Evolutionary conservation across 768 basidiomycete species (phyloP).

Genomic region (Tricholoma matsutake): DNA sequence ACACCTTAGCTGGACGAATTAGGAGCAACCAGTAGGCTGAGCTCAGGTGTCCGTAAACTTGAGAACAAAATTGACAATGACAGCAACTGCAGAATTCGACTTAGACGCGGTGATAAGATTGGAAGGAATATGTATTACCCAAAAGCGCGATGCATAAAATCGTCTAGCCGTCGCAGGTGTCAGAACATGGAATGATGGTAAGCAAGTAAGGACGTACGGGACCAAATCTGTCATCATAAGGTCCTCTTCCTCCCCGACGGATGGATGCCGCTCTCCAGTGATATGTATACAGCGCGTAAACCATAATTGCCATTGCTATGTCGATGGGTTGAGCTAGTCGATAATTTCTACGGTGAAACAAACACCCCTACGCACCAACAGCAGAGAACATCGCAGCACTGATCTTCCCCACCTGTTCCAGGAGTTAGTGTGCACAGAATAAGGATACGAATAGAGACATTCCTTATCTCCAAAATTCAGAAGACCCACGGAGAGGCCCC

Average conservation of each 20-base stretch:
- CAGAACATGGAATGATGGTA: not conserved
- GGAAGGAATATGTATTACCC: conserved; percentile 39
- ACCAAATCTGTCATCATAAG: conserved; percentile 94
- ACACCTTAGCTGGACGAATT: no score
- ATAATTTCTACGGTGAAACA: not conserved
- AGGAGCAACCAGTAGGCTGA: not conserved
- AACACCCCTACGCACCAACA: conserved; percentile 56
- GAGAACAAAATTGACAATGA: conserved; percentile 82
- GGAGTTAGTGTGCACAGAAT: not conserved
- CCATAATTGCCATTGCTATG: conserved; percentile 95
- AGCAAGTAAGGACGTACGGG: conserved; percentile 60
- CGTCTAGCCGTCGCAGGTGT: conserved; percentile 46
- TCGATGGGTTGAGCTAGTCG: conserved; percentile 7
- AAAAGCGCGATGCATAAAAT: conserved; percentile 80
- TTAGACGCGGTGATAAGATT: not conserved
- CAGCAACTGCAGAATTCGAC: conserved; percentile 54
- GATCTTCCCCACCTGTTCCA: conserved; percentile 80
- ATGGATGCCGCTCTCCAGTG: conserved; percentile 97
- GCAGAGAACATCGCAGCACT: conserved; percentile 95
- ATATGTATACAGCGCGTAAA: conserved; percentile 92
- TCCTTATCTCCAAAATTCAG: conserved; percentile 98
- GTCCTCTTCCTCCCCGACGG: conserved; percentile 84
- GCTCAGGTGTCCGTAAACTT: conserved; percentile 56
- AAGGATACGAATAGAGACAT: conserved; percentile 16
- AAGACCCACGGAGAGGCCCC: conserved; percentile 92